Percentiles rank a stretch among this genome's conserved stretches.
Conservation (phyloP, 1,284 basidiomycete species). For the Marasmius sp. region DNA sequence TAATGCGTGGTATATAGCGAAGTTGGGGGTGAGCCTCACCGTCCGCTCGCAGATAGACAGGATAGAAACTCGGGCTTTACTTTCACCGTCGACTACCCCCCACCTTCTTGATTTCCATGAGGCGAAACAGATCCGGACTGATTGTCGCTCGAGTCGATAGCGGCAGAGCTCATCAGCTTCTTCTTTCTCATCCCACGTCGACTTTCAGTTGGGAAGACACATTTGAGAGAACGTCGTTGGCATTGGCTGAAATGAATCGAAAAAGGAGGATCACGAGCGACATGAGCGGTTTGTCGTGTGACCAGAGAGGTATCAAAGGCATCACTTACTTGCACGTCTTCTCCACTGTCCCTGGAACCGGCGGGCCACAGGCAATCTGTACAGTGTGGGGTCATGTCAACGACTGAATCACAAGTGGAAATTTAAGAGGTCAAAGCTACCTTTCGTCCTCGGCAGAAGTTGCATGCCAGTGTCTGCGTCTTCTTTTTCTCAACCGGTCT, state of each 20-base stretch:
- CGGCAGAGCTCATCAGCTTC: slow-evolving; percentile 21
- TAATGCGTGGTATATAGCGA: too few species aligned
- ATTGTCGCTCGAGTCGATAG: neutral
- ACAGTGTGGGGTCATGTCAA: slow-evolving; percentile 44
- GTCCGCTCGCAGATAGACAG: too few species aligned
- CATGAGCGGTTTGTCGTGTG: slow-evolving; percentile 16
- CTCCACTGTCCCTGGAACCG: slow-evolving; percentile 46
- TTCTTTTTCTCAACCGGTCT: slow-evolving; percentile 13
- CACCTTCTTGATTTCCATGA: neutral
- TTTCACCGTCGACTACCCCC: neutral
- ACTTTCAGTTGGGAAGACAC: slow-evolving; percentile 60
- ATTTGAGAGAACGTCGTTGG: slow-evolving; percentile 53
- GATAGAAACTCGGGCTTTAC: neutral
- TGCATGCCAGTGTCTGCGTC: slow-evolving; percentile 12
- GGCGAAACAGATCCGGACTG: neutral
- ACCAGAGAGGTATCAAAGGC: slow-evolving; percentile 7
- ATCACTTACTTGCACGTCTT: slow-evolving; percentile 61
- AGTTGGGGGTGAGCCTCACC: too few species aligned
- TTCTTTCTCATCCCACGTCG: slow-evolving; percentile 61
- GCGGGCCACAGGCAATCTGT: slow-evolving; percentile 63
- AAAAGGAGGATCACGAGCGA: slow-evolving; percentile 16
- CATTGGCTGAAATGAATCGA: slow-evolving; percentile 51
- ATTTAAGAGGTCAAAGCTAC: neutral
- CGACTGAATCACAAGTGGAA: neutral
- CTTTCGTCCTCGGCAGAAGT: slow-evolving; percentile 14